phyloP scores from a whole-genome alignment of 305 asterid species.

The Solanum aculeatissimum region DNA sequence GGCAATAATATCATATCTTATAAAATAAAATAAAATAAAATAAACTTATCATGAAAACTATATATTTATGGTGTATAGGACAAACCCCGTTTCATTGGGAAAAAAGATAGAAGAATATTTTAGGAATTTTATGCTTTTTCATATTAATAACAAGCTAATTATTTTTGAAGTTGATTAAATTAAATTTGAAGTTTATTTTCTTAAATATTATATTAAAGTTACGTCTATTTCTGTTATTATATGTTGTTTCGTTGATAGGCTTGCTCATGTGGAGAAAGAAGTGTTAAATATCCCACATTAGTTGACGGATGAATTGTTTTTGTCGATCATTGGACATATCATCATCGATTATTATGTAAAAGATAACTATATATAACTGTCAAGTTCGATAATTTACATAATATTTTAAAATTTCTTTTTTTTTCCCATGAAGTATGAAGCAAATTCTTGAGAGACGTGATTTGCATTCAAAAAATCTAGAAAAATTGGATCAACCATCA shows the following conservation, averaged over 20 bases:
- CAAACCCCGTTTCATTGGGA: background rate
- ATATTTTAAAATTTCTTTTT: background rate
- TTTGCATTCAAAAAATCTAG: constrained; percentile 63
- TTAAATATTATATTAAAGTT: background rate
- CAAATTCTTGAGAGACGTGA: constrained; percentile 63
- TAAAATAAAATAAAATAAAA: background rate
- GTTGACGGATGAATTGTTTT: background rate
- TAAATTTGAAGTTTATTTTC: too few species aligned
- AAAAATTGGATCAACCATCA: constrained; percentile 65
- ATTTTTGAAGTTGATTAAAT: background rate
- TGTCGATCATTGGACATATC: background rate
- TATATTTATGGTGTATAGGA: background rate
- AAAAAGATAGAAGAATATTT: background rate
- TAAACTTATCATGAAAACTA: background rate
- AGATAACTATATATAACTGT: background rate
- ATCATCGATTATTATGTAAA: background rate
- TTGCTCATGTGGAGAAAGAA: background rate
- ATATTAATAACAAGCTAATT: background rate
- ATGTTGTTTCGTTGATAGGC: background rate
- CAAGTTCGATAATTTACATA: background rate
- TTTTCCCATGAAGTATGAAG: constrained; percentile 37
- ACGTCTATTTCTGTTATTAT: background rate
- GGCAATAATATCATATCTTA: background rate
- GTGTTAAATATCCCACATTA: background rate
- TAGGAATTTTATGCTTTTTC: background rate